phyloP scores from a whole-genome alignment of 2,329 filamentous ascomycete species.

The Fusarium sp. region DNA sequence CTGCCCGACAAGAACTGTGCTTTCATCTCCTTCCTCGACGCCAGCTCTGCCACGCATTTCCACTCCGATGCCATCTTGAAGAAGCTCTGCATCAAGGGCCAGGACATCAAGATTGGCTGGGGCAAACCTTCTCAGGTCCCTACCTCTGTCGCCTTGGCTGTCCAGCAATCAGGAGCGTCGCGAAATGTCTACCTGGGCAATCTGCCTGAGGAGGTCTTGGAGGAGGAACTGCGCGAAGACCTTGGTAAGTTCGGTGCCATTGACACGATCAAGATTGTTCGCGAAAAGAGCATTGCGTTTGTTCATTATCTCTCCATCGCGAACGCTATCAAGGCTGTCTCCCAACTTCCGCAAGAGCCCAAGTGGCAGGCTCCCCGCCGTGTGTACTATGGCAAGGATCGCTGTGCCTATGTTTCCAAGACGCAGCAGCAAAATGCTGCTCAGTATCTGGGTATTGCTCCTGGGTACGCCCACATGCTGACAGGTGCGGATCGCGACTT shows the following conservation, averaged over 20 bases:
- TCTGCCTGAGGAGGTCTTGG: slow-evolving; percentile 87
- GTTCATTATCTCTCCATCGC: slow-evolving; percentile 97
- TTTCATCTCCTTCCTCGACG: slow-evolving; percentile 98
- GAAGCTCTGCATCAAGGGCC: slow-evolving; percentile 97
- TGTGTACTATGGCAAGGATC: slow-evolving; percentile 98
- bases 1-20: slow-evolving; percentile 99
- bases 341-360: slow-evolving; percentile 92
- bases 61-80: slow-evolving; percentile 99
- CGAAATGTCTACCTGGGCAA: slow-evolving; percentile 98
- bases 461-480: slow-evolving; percentile 94
- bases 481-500: slow-evolving; percentile 96
- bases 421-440: slow-evolving; percentile 99
- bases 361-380: slow-evolving; percentile 97
- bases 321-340: slow-evolving; percentile 98
- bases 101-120: slow-evolving; percentile 99
- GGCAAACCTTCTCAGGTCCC: slow-evolving; percentile 98
- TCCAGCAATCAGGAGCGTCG: slow-evolving; percentile 96
- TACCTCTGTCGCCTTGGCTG: slow-evolving; percentile 95
- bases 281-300: slow-evolving; percentile 98
- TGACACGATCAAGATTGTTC: slow-evolving; percentile 96
- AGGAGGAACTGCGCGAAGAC: slow-evolving; percentile 94
- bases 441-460: slow-evolving; percentile 96
- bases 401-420: slow-evolving; percentile 98
- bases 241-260: slow-evolving; percentile 96
- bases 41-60: slow-evolving; percentile 97